Percentiles rank a stretch among this genome's conserved stretches.
Conservation (phyloP, 2,329 filamentous ascomycete genomes). For the Dendrostoma leiphaemia region DNA sequence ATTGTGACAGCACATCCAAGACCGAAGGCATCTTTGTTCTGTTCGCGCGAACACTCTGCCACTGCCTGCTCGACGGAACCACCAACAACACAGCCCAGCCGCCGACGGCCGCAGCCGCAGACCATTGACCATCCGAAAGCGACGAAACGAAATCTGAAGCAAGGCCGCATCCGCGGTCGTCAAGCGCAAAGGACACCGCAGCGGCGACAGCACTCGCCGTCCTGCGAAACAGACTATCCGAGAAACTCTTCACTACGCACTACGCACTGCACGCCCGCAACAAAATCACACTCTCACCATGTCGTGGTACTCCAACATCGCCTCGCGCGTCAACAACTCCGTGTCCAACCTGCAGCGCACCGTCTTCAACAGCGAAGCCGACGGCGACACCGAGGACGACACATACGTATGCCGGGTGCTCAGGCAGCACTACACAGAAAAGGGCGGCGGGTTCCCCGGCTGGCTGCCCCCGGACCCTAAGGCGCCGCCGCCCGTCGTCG, state of each 20-base stretch:
- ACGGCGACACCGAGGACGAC: slow-evolving; percentile 80
- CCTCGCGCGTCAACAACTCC: slow-evolving; percentile 63
- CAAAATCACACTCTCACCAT: slow-evolving; percentile 41
- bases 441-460: slow-evolving; percentile 73
- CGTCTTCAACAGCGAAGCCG: slow-evolving; percentile 57
- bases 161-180: neutral
- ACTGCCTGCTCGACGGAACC: neutral
- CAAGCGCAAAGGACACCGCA: neutral
- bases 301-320: slow-evolving; percentile 78
- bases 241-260: no score
- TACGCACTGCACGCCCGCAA: no score
- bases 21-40: no score
- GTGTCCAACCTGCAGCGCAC: slow-evolving; percentile 58
- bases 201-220: neutral
- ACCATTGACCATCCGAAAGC: neutral
- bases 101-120: neutral
- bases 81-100: neutral
- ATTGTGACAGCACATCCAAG: no score
- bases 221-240: neutral
- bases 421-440: slow-evolving; percentile 88
- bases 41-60: neutral
- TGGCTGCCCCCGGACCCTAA: slow-evolving; percentile 95
- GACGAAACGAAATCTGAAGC: slow-evolving; percentile 8
- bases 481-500: slow-evolving; percentile 55
- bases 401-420: slow-evolving; percentile 93